Base-by-base conservation (phyloP, 2,329 filamentous ascomycete species). In the Plenodomus tracheiphilus region DNA sequence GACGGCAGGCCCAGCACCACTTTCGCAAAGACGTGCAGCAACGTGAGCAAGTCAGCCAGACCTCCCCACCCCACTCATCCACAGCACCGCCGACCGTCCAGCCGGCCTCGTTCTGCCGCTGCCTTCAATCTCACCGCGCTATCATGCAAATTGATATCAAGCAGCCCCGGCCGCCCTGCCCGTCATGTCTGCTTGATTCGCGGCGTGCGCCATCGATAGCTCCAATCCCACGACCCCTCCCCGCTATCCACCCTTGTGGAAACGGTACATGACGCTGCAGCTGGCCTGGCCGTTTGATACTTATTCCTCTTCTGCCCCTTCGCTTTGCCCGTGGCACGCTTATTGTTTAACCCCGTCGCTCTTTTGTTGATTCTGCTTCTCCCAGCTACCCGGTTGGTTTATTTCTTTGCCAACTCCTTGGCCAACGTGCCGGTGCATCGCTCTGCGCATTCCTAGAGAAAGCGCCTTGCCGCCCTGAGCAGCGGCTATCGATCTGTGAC, bases 271-370 rank as follows among this genome's bases (percentile, higher is more conserved):
- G 59, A 57, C 55, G 51, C 51, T 49, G 43, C 53, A 49, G 54
- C 47, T 43, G 37, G 37, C 54, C 51, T 43, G 44, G 47, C 41
- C 49, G 56, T 66, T 65, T 64, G 58, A 64, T 65, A 67, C 62
- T 56, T 63, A 63, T 64, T 65, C 64, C 50, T 54, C 47, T 53
- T 49, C 49, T 46, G 53, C 50, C 56, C 49, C 53, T 43, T 49
- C 49, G 49, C 53, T 48, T 51, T 43, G n/a, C 21, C 25, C 21
- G 43, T 46, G 37, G 47, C 48, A 58, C 59, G 40, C 56, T 46
- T 54, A 43, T 43, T 51, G 60, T 58, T 65, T 57, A 53, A 47
- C 51, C 44, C 56, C 46, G 63, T 61, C 60, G 43, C 54, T 65
- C 62, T 11, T 47, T 64, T 67, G 37, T 48, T 47, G 52, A 41